These are phyloP conservation scores for Alnus glutinosa DNA, from an alignment of 306 rosid genomes.

Conservation along the genomic window DNA sequence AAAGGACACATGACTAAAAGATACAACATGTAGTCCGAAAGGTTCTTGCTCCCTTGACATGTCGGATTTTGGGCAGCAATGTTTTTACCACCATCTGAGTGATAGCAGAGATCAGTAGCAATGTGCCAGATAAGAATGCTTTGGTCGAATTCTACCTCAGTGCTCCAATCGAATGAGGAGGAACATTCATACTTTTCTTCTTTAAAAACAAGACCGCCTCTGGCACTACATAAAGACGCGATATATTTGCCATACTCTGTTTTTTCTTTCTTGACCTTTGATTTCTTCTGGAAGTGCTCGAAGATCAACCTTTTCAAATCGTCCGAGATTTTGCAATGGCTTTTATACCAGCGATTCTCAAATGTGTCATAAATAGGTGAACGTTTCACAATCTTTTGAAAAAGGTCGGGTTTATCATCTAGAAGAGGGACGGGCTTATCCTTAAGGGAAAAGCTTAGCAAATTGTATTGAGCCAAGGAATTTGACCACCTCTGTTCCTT, in stretches of 20 bases:
- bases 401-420: background rate
- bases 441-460: background rate
- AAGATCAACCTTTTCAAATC: background rate
- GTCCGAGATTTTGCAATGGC: background rate
- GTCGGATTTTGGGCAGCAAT: background rate
- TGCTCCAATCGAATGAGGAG: background rate
- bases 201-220: background rate
- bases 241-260: background rate
- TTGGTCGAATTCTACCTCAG: background rate
- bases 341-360: background rate
- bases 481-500: background rate
- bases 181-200: background rate
- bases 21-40: constrained; percentile 7
- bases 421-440: background rate
- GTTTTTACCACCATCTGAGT: background rate
- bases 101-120: constrained; percentile 4
- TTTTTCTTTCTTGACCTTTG: background rate
- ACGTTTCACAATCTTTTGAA: background rate
- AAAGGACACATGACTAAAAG: constrained; percentile 10
- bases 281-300: background rate
- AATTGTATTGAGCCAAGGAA: background rate
- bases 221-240: background rate
- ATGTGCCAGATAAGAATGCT: background rate
- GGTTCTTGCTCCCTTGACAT: background rate
- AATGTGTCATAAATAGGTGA: background rate